phyloP scores from a whole-genome alignment of 1,284 basidiomycete genomes.

The Puccinia horiana region DNA sequence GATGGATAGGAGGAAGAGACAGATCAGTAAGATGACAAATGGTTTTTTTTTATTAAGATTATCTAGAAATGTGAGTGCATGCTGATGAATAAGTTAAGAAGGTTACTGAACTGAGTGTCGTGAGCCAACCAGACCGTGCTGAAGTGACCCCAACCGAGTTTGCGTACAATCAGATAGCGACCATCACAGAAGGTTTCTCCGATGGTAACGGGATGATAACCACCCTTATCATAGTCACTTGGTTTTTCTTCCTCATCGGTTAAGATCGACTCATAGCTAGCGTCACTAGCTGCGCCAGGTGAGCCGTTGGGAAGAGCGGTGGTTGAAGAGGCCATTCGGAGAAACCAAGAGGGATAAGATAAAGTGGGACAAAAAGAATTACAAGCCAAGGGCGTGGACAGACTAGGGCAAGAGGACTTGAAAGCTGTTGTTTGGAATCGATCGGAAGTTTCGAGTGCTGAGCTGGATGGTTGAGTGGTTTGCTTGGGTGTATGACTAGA shows the following conservation, averaged over 20 bases:
- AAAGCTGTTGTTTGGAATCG: too few relatives aligned
- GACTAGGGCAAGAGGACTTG: too few relatives aligned
- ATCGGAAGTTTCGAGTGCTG: too few relatives aligned
- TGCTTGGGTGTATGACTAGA: too few relatives aligned
- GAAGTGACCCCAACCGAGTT: conserved; percentile 98
- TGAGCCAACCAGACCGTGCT: conserved; percentile 60
- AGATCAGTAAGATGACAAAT: not conserved
- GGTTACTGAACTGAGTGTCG: conserved; percentile 53
- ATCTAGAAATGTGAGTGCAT: too few relatives aligned
- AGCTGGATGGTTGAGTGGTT: too few relatives aligned
- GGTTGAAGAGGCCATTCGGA: conserved; percentile 4
- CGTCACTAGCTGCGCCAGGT: conserved; percentile 16
- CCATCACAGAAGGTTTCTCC: conserved; percentile 87
- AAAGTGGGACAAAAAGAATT: too few relatives aligned
- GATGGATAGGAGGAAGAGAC: too few relatives aligned
- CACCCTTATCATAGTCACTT: conserved; percentile 64
- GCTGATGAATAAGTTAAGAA: not conserved
- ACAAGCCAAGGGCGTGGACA: too few relatives aligned
- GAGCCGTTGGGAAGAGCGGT: not conserved
- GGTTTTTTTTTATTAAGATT: too few relatives aligned
- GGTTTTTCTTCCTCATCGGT: conserved; percentile 61
- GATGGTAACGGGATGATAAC: conserved; percentile 89
- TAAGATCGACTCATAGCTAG: conserved; percentile 27
- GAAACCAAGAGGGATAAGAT: too few relatives aligned
- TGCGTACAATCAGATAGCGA: conserved; percentile 86